These are phyloP conservation scores for Chrysochromulina parva DNA, from an alignment of 78 protist species.

Conservation along the genomic window DNA sequence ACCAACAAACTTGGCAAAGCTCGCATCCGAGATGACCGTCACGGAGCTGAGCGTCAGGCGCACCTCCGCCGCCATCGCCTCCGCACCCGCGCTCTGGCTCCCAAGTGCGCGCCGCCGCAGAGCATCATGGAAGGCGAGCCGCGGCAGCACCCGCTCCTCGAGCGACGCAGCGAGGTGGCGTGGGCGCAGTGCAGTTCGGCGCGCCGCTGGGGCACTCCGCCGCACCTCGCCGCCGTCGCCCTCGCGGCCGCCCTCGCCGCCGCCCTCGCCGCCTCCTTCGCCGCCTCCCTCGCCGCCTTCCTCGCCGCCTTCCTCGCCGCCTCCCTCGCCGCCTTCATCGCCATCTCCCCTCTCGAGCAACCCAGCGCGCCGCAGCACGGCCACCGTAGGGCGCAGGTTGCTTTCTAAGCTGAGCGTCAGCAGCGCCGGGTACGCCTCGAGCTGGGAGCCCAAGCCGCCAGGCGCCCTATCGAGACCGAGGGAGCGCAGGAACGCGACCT, in stretches of 20 bases:
- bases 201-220: too few species aligned
- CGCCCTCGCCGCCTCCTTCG: too few species aligned
- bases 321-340: too few species aligned
- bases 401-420: background rate
- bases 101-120: background rate
- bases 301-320: too few species aligned
- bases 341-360: background rate
- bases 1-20: background rate
- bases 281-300: too few species aligned
- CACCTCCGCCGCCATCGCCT: background rate
- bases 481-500: too few species aligned
- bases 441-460: background rate
- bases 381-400: background rate
- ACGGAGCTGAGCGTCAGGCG: background rate
- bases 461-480: too few species aligned
- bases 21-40: background rate
- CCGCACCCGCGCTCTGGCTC: too few species aligned
- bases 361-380: background rate
- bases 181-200: too few species aligned
- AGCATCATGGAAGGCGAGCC: background rate
- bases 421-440: background rate
- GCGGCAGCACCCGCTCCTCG: background rate
- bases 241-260: too few species aligned
- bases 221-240: too few species aligned
- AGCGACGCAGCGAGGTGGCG: slow-evolving; percentile 31